Percentiles rank a stretch among this genome's conserved stretches.
Conservation (phyloP, 179 eudicot species). For the Heliamphora pulchella region DNA sequence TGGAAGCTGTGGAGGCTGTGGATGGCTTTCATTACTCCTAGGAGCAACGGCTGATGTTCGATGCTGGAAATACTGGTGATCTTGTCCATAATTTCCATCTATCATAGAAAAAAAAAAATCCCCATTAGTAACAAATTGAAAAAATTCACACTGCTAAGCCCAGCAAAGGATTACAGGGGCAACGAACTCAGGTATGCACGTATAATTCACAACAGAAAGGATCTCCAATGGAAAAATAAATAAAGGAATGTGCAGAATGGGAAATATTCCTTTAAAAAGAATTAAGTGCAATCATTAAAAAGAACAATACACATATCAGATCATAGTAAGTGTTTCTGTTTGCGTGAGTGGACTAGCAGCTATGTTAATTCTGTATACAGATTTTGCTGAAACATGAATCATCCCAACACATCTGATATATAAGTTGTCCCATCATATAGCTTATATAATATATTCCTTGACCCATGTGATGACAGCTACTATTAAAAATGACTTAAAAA, state of each 20-base stretch:
- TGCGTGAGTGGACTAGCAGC: neutral
- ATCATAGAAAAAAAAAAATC: constrained; percentile 17
- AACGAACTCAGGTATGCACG: neutral
- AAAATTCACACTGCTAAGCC: neutral
- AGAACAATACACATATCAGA: neutral
- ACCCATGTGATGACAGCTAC: too few relatives aligned
- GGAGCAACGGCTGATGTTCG: constrained; percentile 33
- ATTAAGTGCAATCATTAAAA: neutral
- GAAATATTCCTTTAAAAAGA: neutral
- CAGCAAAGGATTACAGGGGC: neutral
- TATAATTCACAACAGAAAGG: neutral
- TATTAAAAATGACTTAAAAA: too few relatives aligned
- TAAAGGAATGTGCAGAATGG: neutral
- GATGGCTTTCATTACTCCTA: constrained; percentile 34
- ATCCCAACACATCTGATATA: neutral
- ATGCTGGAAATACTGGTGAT: constrained; percentile 37
- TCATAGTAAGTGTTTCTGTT: too few relatives aligned
- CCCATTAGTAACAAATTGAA: constrained; percentile 11
- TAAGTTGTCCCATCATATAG: too few relatives aligned
- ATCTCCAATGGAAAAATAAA: neutral
- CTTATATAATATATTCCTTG: neutral
- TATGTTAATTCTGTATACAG: neutral
- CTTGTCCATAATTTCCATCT: constrained; percentile 46
- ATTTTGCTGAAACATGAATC: neutral
- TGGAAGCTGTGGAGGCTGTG: too few relatives aligned